A percentile compares a stretch with the other conserved stretches of the same genome.
These are phyloP conservation scores for Vanilla planifolia DNA, from an alignment of 106 monocot genomes.

Conservation along the genomic window DNA sequence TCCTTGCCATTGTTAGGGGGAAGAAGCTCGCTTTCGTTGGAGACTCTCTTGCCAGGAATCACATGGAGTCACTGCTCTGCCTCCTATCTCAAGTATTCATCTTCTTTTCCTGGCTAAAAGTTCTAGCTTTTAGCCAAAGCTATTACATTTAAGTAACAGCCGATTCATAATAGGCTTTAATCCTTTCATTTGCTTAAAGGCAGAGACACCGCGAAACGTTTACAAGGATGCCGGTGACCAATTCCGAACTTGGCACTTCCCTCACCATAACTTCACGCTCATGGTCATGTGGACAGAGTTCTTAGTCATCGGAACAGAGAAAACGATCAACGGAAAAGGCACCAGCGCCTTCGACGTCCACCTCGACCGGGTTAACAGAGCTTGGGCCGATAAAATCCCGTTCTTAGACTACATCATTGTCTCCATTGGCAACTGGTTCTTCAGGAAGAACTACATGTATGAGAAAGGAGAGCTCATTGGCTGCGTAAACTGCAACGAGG, in stretches of 20 bases:
- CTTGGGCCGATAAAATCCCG: conserved; percentile 36
- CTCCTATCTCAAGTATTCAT: conserved; percentile 54
- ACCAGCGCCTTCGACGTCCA: conserved; percentile 39
- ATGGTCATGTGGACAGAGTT: conserved; percentile 56
- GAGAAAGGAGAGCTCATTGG: conserved; percentile 27
- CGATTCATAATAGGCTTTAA: background rate
- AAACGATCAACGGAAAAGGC: conserved; percentile 27
- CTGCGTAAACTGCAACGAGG: conserved; percentile 45
- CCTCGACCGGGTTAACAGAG: conserved; percentile 36
- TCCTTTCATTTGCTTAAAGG: conserved; percentile 16
- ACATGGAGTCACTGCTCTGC: conserved; percentile 44
- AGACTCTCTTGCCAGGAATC: conserved; percentile 44
- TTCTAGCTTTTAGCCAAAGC: no score
- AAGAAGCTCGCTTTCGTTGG: conserved; percentile 40
- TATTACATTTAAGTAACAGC: no score
- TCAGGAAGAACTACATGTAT: conserved; percentile 51
- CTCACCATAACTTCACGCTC: conserved; percentile 55
- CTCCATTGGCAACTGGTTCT: conserved; percentile 71
- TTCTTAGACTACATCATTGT: conserved; percentile 39
- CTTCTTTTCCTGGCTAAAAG: no score
- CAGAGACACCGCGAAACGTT: conserved; percentile 23
- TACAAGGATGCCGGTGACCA: conserved; percentile 30
- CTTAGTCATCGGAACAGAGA: conserved; percentile 20
- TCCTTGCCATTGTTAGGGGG: conserved; percentile 22
- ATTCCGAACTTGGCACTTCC: conserved; percentile 47